Evolutionary conservation across 257 asterid genomes (phyloP).

Genomic region (Plantago major): DNA sequence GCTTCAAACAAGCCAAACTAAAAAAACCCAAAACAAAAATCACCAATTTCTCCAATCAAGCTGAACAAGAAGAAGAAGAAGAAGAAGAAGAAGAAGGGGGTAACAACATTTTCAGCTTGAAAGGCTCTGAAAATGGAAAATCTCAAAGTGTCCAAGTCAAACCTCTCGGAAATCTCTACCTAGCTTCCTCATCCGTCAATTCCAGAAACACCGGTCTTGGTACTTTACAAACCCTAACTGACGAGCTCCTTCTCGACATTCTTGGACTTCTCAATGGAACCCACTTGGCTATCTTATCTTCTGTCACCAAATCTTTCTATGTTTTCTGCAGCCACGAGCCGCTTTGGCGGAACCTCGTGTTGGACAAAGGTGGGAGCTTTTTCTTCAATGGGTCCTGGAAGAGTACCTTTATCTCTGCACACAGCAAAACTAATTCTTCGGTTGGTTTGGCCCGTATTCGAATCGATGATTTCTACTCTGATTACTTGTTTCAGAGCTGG

Average conservation of each 20-base stretch:
- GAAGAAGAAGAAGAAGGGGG: constrained; percentile 39
- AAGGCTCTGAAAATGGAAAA: constrained; percentile 50
- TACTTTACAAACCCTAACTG: constrained; percentile 60
- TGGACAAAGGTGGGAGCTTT: constrained; percentile 60
- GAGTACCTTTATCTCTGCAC: constrained; percentile 39
- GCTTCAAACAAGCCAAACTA: no score
- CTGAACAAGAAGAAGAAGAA: constrained; percentile 15
- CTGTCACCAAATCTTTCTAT: constrained; percentile 83
- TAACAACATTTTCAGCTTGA: constrained; percentile 61
- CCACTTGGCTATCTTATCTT: constrained; percentile 65
- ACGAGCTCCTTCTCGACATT: constrained; percentile 86
- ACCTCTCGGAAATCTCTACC: constrained; percentile 81
- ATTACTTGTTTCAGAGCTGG: constrained; percentile 97
- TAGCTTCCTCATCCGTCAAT: constrained; percentile 48
- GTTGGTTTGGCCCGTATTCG: constrained; percentile 31
- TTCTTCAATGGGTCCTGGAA: constrained; percentile 67
- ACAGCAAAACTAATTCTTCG: constrained; percentile 20
- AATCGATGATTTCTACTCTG: constrained; percentile 86
- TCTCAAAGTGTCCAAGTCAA: constrained; percentile 87
- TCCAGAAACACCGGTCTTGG: constrained; percentile 84
- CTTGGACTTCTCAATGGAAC: constrained; percentile 61
- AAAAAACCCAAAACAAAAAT: no score
- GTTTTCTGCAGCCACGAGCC: constrained; percentile 92
- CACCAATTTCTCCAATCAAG: no score
- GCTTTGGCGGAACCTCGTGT: constrained; percentile 82